Evolutionary conservation across 148 eudicot genomes (phyloP).

Genomic region (Rheum nobile): DNA sequence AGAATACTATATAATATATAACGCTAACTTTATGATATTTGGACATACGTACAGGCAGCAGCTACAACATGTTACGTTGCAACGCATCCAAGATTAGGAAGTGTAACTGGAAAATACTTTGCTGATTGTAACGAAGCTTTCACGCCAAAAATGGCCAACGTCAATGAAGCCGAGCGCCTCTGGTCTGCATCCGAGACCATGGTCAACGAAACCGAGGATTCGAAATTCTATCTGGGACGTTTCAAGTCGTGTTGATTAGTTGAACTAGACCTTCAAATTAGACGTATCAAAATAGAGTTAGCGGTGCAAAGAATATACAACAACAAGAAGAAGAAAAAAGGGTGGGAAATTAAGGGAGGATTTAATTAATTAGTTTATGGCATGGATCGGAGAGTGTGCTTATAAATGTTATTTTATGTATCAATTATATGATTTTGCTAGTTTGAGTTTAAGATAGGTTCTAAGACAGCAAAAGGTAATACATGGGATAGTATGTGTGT

Average conservation of each 20-base stretch:
- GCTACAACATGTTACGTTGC: constrained; percentile 11
- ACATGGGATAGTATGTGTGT: not conserved
- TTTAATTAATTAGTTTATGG: not conserved
- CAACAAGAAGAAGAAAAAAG: too few species aligned
- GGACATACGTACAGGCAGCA: not conserved
- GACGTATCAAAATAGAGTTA: not conserved
- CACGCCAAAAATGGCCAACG: not conserved
- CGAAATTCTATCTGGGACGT: not conserved
- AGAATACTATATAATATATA: too few species aligned
- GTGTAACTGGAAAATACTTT: constrained; percentile 2
- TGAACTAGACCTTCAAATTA: not conserved
- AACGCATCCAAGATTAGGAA: constrained; percentile 3
- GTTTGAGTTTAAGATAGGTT: not conserved
- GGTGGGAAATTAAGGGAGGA: not conserved
- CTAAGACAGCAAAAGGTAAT: not conserved
- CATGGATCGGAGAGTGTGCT: not conserved
- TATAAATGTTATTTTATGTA: not conserved
- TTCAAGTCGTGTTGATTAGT: not conserved
- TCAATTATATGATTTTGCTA: not conserved
- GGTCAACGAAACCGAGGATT: not conserved
- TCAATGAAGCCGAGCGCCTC: not conserved
- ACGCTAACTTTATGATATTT: too few species aligned
- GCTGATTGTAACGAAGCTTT: constrained; percentile 9
- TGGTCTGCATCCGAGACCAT: constrained; percentile 1
- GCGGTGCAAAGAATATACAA: not conserved